Base-by-base conservation (phyloP, 208 protist species). In the Acanthamoeba divionensis region DNA sequence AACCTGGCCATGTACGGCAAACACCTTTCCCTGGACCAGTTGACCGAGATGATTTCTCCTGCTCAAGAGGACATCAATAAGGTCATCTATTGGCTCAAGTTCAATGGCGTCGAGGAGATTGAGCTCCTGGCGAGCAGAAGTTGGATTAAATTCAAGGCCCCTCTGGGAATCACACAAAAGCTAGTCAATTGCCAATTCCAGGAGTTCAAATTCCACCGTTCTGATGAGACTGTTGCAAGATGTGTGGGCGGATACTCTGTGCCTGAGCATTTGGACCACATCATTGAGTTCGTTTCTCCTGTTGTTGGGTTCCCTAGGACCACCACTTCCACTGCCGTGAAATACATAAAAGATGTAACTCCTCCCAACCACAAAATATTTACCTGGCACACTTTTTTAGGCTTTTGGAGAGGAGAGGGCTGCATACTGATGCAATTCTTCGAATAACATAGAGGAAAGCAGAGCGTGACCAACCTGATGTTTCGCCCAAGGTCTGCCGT, bases 231-330 rank as follows among this genome's bases (percentile, higher is more conserved):
- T 10, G 62, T 18, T 44, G 21, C 24, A 55, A 8, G 75, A 29
- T 21, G 29, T 18, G 26, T 66, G 50, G 29, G 29, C 10, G 15
- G n/a, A 29, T 83, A 82, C 86, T 21, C 44, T 6, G 24, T 90
- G 15, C 65, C 60, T 0, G 15, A 21, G 24, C 65, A 82, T 24
- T 47, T 90, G 38, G 65, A 90, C 18, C 52, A 75, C 66, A 83
- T 90, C 12, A 24, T 90, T 29, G 62, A 90, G n/a, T 90, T 90
- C 15, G 66, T 90, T 0, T 31, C 33, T 21, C 86, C 86, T 33
- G 31, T 90, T n/a, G 36, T 71, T 48, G 86, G 86, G 44, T 63
- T 87, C 33, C 65, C 57, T 18, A 8, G 1, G 26, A 1, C 7
- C 33, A 65, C 1, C 26, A 36, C 57, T 9, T 12, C 26, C 57